These are phyloP conservation scores for Polytolypa hystricis DNA, from an alignment of 2,329 filamentous ascomycete genomes.

Conservation along the genomic window DNA sequence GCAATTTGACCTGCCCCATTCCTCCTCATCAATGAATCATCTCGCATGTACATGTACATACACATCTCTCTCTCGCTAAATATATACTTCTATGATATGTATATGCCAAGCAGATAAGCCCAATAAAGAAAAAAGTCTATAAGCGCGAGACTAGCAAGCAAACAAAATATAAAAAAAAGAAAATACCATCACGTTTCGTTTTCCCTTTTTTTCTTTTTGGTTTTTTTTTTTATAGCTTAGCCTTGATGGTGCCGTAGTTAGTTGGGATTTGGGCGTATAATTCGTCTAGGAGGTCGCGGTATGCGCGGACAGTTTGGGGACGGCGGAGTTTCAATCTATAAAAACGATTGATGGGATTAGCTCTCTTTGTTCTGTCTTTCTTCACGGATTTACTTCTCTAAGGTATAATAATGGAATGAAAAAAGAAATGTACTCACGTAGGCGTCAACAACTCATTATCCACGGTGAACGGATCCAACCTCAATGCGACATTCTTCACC, in stretches of 20 bases:
- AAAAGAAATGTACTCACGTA: constrained; percentile 27
- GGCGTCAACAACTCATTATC: constrained; percentile 68
- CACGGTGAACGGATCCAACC: constrained; percentile 81
- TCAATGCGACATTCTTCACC: constrained; percentile 61
- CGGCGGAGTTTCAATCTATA: constrained; percentile 60
- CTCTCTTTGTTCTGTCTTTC: neutral
- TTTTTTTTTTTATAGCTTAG: constrained; percentile 30
- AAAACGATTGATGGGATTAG: constrained; percentile 11
- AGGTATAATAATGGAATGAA: neutral
- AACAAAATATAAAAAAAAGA: no score
- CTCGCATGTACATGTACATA: no score
- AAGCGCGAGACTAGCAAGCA: no score
- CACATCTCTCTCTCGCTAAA: no score
- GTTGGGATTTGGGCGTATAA: constrained; percentile 48
- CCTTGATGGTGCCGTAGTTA: constrained; percentile 26
- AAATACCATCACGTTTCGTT: no score
- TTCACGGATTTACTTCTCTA: neutral
- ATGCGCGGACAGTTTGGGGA: constrained; percentile 54
- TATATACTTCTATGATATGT: no score
- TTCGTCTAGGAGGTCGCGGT: constrained; percentile 46
- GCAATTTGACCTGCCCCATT: no score
- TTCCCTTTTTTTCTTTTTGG: no score
- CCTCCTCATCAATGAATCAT: no score
- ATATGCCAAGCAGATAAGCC: no score
- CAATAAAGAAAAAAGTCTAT: no score